Base-by-base conservation (phyloP, 805 yeast genomes). In the Naumovozyma baii region DNA sequence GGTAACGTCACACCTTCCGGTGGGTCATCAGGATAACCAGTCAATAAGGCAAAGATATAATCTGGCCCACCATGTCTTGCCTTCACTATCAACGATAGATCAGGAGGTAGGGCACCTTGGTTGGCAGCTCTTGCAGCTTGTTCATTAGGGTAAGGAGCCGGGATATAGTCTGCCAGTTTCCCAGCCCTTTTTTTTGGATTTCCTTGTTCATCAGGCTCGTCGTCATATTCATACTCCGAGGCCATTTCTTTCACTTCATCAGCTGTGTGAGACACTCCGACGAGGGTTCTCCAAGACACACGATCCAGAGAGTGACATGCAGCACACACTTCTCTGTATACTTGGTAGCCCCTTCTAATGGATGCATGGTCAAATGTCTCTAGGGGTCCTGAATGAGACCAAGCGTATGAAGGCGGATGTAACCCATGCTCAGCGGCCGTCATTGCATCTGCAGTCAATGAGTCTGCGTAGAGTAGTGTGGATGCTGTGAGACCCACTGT, bases 51-150 rank as follows among this genome's bases (percentile, higher is more conserved):
- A 67, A 92, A 92, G 64, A 92, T 83, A 70, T 92, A 92, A 67
- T 92, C 97, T 63, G 83, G 75, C 53, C 86, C 96, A 64, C 97
- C 96, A 71, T 92, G 97, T 76, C 98, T 84, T 52, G 98, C 97
- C 78, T 90, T 90, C 67, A 90, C 94, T 60, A 92, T 86, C 66
- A 92, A 75, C 31, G 96, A 87, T 62, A 92, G 78, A 72, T 92
- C 98, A 45, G 98, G 98, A 49, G 98, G 98, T 52, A 83, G 75
- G 48, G 98, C 96, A 69, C 98, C 98, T 73, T 86, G 96, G 76
- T 92, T 92, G 48, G 95, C 96, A 52, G 97, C 96, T 74, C 98
- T 85, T 37, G 98, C 98, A 49, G 97, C 97, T 73, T 92, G 94
- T 69, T 92, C 98, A 65, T 92, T 92, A 51, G 86, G 85, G 66